Conservation (phyloP, 164 flowering plant species). For the Amborella trichopoda region DNA sequence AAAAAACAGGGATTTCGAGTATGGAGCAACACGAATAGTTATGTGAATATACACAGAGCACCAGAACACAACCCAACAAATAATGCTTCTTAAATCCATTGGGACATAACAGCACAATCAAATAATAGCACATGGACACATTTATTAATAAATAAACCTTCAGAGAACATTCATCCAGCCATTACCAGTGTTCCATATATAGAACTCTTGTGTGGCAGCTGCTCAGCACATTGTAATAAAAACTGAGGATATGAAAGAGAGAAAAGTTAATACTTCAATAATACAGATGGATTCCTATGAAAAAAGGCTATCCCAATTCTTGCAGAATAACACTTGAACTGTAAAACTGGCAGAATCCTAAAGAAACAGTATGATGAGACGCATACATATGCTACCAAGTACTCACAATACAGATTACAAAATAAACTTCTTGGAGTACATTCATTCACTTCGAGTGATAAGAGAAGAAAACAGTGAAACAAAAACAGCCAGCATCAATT, state of each 20-base stretch:
- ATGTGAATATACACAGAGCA: not conserved
- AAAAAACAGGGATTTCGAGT: too few species aligned
- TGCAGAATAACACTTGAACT: not conserved
- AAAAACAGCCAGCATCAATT: not conserved
- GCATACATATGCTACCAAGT: not conserved
- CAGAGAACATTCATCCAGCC: not conserved
- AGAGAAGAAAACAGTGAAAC: not conserved
- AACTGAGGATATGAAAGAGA: conserved; percentile 32
- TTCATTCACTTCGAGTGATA: not conserved
- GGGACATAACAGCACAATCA: not conserved
- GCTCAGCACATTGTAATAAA: conserved; percentile 78
- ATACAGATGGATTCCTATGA: not conserved
- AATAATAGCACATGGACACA: not conserved
- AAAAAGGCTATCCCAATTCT: not conserved
- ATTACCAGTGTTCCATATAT: conserved; percentile 83
- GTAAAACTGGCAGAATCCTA: not conserved
- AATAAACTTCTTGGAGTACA: not conserved
- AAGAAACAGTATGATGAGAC: not conserved
- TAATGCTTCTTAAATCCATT: not conserved
- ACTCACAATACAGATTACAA: not conserved
- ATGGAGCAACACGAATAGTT: not conserved
- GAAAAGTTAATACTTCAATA: not conserved
- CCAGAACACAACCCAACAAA: not conserved
- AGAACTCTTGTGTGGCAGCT: conserved; percentile 94
- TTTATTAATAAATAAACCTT: not conserved